Conservation (phyloP, 2,329 filamentous ascomycete genomes). For the Penicillium sp. region DNA sequence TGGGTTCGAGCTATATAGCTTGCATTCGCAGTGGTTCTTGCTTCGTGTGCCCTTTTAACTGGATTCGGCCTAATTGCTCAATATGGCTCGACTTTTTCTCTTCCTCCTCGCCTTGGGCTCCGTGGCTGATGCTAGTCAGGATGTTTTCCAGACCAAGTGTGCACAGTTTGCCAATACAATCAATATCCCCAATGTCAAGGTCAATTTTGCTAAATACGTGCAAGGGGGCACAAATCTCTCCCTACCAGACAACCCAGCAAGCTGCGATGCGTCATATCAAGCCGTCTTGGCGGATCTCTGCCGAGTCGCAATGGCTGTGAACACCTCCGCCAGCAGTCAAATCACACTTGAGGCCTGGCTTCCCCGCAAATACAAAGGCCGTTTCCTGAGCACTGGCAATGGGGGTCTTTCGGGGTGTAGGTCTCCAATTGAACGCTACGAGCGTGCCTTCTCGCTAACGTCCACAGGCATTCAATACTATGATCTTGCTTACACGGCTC, state of each 20-base stretch:
- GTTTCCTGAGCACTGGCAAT: constrained; percentile 51
- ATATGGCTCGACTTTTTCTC: constrained; percentile 17
- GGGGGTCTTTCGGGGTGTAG: constrained; percentile 50
- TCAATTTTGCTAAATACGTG: constrained; percentile 36
- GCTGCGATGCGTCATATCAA: constrained; percentile 37
- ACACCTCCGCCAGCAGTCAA: constrained; percentile 45
- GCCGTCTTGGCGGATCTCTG: constrained; percentile 40
- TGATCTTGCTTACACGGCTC: constrained; percentile 44
- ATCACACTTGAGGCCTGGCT: constrained; percentile 51
- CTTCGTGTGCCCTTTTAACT: neutral
- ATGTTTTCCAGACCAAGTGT: constrained; percentile 28
- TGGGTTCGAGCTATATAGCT: constrained; percentile 6
- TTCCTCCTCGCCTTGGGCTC: constrained; percentile 22
- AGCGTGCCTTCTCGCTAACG: neutral
- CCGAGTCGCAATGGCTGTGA: constrained; percentile 43
- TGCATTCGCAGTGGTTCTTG: neutral
- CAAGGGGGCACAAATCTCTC: constrained; percentile 38
- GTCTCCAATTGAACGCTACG: constrained; percentile 11
- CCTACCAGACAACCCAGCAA: constrained; percentile 38
- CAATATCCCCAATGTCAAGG: constrained; percentile 29
- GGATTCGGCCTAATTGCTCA: neutral
- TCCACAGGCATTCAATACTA: constrained; percentile 45
- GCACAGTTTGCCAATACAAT: constrained; percentile 25
- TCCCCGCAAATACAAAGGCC: constrained; percentile 46
- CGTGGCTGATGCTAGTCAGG: constrained; percentile 21